A percentile compares a stretch with the other conserved stretches of the same genome.
phyloP scores from a whole-genome alignment of 371 early-diverging fungal genomes.

The Rhizomucor pusillus region DNA sequence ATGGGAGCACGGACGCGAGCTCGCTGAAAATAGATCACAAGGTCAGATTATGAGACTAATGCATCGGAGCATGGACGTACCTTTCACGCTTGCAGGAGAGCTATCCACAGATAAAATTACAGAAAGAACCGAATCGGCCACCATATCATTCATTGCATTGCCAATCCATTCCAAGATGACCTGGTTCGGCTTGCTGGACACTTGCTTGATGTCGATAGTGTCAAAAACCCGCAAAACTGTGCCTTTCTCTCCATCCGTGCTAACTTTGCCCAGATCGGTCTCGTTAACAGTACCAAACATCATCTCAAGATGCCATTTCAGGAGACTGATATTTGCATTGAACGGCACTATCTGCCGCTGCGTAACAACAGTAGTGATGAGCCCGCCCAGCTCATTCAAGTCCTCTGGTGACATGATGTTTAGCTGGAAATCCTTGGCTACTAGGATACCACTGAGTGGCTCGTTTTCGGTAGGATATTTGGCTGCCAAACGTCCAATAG shows the following conservation, averaged over 20 bases:
- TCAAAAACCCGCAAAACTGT: slow-evolving; percentile 68
- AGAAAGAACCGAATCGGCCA: slow-evolving; percentile 92
- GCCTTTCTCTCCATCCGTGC: slow-evolving; percentile 25
- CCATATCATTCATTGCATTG: slow-evolving; percentile 90
- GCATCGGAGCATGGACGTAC: slow-evolving; percentile 15
- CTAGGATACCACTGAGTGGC: slow-evolving; percentile 80
- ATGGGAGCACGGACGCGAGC: slow-evolving; percentile 40
- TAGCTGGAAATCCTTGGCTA: slow-evolving; percentile 87
- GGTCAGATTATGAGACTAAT: background rate
- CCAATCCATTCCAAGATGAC: slow-evolving; percentile 91
- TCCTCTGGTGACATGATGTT: slow-evolving; percentile 81
- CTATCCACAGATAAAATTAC: slow-evolving; percentile 83
- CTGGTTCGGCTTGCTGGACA: slow-evolving; percentile 47
- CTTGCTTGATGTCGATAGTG: slow-evolving; percentile 68
- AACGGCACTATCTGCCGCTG: slow-evolving; percentile 82
- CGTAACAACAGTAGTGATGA: slow-evolving; percentile 72
- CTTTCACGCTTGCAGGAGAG: slow-evolving; percentile 92
- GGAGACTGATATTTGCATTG: slow-evolving; percentile 74
- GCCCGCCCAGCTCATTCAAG: slow-evolving; percentile 75
- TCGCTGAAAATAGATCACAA: slow-evolving; percentile 18
- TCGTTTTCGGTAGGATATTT: slow-evolving; percentile 63
- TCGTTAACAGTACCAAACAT: slow-evolving; percentile 77
- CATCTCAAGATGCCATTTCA: slow-evolving; percentile 86
- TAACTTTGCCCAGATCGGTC: slow-evolving; percentile 17
- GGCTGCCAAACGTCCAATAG: slow-evolving; percentile 82